These are phyloP conservation scores for Cryphonectria parasitica DNA, from an alignment of 2,329 filamentous ascomycete genomes.

Conservation along the genomic window DNA sequence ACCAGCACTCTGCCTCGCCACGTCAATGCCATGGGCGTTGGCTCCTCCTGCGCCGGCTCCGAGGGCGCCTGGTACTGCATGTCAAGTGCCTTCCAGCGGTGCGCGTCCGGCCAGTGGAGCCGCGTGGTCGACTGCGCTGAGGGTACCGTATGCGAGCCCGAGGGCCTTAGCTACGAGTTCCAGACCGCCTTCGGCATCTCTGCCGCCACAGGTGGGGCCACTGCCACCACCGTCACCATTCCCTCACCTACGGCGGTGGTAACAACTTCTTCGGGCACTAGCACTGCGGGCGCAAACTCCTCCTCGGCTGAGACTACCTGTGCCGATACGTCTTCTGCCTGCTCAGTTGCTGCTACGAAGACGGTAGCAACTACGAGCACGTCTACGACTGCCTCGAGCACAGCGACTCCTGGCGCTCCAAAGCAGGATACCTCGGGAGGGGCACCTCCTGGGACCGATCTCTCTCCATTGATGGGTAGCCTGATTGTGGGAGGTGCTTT, in stretches of 20 bases:
- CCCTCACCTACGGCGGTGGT: not conserved
- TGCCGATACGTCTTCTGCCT: not conserved
- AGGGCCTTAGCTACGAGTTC: conserved; percentile 47
- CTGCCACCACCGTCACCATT: not conserved
- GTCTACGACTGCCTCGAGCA: not conserved
- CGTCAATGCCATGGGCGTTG: conserved; percentile 37
- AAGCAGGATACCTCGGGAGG: not conserved
- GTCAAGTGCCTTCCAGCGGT: conserved; percentile 53
- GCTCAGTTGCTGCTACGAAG: not conserved
- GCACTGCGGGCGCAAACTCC: not conserved
- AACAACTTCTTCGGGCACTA: not conserved
- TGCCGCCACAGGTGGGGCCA: not conserved
- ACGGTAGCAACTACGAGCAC: not conserved
- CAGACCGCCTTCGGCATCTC: conserved; percentile 23
- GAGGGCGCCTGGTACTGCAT: conserved; percentile 63
- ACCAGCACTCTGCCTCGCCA: not conserved
- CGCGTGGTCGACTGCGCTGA: conserved; percentile 46
- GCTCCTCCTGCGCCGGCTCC: conserved; percentile 44
- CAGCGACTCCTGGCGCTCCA: not conserved
- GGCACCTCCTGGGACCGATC: not conserved
- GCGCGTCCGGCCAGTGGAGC: conserved; percentile 53
- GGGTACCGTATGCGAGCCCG: conserved; percentile 51
- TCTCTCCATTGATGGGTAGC: not conserved
- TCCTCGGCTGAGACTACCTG: not conserved
- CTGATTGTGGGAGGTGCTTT: not conserved